Conservation (phyloP, 306 rosid genomes). For the Comarum palustre region DNA sequence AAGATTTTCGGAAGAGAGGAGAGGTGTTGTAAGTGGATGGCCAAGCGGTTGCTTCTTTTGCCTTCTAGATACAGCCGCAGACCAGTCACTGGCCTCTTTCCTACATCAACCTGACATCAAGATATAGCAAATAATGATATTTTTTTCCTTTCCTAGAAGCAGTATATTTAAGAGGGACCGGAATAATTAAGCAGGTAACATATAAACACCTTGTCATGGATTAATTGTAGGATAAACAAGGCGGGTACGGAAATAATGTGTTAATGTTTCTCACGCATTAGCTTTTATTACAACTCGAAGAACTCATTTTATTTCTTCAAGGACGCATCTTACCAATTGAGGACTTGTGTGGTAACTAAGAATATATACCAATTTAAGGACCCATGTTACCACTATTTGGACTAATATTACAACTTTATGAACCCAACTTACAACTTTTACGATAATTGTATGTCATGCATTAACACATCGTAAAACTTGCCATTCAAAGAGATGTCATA, state of each 20-base stretch:
- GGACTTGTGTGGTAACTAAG: no score
- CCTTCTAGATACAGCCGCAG: constrained; percentile 94
- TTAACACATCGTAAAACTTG: neutral
- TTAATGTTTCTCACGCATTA: no score
- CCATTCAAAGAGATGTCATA: neutral
- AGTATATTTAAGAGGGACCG: neutral
- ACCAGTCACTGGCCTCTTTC: constrained; percentile 94
- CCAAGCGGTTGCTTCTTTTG: constrained; percentile 80
- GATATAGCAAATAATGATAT: neutral
- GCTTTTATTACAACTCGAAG: no score
- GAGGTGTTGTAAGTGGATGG: constrained; percentile 92
- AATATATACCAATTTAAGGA: no score
- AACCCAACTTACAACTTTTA: no score
- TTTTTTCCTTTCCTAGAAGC: neutral
- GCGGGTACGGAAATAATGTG: no score
- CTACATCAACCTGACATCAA: constrained; percentile 80
- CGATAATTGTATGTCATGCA: no score
- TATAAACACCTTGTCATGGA: neutral
- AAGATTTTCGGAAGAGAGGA: constrained; percentile 82
- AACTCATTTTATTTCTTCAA: no score
- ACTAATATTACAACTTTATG: no score
- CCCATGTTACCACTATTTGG: no score
- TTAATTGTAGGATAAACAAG: neutral
- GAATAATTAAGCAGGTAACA: neutral
- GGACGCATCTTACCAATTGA: no score